Percentiles rank a stretch among this genome's conserved stretches.
These are phyloP conservation scores for Marasmius tenuissimus DNA, from an alignment of 1,284 basidiomycete genomes.

Conservation along the genomic window DNA sequence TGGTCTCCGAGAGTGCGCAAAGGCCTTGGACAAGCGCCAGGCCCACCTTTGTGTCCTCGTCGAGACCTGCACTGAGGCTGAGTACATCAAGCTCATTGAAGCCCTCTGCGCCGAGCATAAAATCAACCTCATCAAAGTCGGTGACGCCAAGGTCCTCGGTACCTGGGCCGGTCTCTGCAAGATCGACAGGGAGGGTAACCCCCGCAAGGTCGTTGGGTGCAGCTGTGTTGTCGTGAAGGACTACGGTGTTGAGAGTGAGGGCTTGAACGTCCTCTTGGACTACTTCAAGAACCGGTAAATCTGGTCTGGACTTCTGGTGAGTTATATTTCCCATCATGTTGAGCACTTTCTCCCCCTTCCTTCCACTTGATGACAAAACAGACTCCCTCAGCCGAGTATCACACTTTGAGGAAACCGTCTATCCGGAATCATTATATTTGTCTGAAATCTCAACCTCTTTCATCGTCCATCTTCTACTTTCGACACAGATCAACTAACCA, in stretches of 20 bases:
- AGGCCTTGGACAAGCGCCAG: slow-evolving; percentile 98
- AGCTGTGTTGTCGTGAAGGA: slow-evolving; percentile 98
- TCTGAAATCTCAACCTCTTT: slow-evolving; percentile 48
- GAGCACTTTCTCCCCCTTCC: slow-evolving; percentile 10
- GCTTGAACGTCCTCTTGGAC: slow-evolving; percentile 94
- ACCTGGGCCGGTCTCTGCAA: slow-evolving; percentile 99
- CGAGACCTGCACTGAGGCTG: slow-evolving; percentile 98
- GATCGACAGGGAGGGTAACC: slow-evolving; percentile 99
- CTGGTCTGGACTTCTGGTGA: slow-evolving; percentile 32
- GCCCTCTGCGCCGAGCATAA: slow-evolving; percentile 99
- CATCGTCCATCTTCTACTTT: not conserved
- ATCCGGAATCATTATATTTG: slow-evolving; percentile 83
- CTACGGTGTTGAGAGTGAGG: slow-evolving; percentile 95
- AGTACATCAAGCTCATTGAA: slow-evolving; percentile 99
- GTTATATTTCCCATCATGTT: slow-evolving; percentile 18
- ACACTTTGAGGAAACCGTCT: slow-evolving; percentile 70
- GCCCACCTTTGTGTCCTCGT: slow-evolving; percentile 99
- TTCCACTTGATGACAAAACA: slow-evolving; percentile 67
- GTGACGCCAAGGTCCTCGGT: slow-evolving; percentile 96
- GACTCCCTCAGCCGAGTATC: slow-evolving; percentile 85
- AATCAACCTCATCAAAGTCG: slow-evolving; percentile 99
- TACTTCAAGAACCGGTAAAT: slow-evolving; percentile 90
- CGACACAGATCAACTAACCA: not conserved
- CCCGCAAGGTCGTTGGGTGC: slow-evolving; percentile 95
- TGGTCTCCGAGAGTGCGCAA: slow-evolving; percentile 96